These are phyloP conservation scores for Lecanicillium sp. DNA, from an alignment of 2,329 filamentous ascomycete genomes.

Conservation along the genomic window DNA sequence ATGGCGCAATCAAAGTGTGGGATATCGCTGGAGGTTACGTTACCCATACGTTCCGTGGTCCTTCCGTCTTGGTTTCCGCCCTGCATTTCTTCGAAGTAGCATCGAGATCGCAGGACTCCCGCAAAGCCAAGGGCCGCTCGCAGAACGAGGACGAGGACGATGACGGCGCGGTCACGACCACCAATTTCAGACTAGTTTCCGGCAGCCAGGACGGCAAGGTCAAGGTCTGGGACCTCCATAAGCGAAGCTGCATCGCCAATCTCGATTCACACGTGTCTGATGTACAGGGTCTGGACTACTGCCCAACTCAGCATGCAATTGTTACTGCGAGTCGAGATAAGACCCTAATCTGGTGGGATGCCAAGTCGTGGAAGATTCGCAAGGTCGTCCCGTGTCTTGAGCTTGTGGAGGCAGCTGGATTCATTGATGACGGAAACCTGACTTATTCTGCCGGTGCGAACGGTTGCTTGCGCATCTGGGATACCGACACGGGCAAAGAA, in stretches of 20 bases:
- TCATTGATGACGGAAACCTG: conserved; percentile 62
- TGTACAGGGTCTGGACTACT: conserved; percentile 82
- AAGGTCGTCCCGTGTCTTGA: conserved; percentile 81
- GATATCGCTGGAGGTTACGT: conserved; percentile 85
- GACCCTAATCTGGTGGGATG: conserved; percentile 89
- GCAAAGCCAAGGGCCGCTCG: conserved; percentile 28
- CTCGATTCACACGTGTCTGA: conserved; percentile 93
- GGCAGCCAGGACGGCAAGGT: conserved; percentile 93
- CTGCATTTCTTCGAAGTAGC: conserved; percentile 83
- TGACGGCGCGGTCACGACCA: conserved; percentile 34
- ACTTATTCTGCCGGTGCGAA: conserved; percentile 83
- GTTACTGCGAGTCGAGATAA: conserved; percentile 88
- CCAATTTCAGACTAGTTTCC: conserved; percentile 74
- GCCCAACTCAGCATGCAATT: conserved; percentile 63
- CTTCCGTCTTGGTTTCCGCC: conserved; percentile 85
- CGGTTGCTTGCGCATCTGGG: conserved; percentile 79
- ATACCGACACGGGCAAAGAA: conserved; percentile 69
- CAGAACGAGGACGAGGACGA: conserved; percentile 31
- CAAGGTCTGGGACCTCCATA: conserved; percentile 85
- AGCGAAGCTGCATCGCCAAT: conserved; percentile 67
- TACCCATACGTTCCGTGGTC: conserved; percentile 92
- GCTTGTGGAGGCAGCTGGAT: conserved; percentile 76
- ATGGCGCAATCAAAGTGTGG: conserved; percentile 94
- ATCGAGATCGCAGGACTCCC: conserved; percentile 29
- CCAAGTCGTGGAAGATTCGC: conserved; percentile 73